Evolutionary conservation across 306 rosid species (phyloP).

Genomic region (Amphicarpaea edgeworthii): DNA sequence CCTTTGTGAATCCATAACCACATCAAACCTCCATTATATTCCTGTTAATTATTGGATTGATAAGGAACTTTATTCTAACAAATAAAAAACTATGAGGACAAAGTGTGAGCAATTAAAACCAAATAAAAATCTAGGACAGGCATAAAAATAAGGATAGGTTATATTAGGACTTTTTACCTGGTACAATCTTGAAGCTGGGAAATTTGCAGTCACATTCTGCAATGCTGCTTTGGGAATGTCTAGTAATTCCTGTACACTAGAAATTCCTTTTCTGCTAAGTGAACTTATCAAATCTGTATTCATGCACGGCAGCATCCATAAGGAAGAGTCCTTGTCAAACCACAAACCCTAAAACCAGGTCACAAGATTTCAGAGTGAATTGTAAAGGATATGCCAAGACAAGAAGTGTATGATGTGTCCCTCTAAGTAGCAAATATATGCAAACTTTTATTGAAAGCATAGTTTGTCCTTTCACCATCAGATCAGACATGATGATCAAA

Average conservation of each 20-base stretch:
- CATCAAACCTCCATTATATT: background rate
- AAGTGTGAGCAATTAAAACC: background rate
- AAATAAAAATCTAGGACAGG: constrained; percentile 9
- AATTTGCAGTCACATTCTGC: constrained; percentile 67
- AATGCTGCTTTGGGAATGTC: constrained; percentile 73
- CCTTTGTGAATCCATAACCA: background rate
- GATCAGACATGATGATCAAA: background rate
- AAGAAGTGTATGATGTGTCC: background rate
- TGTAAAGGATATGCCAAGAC: constrained; percentile 9
- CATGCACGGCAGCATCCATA: constrained; percentile 98
- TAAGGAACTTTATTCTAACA: background rate
- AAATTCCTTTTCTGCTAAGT: constrained; percentile 64
- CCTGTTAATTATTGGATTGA: background rate
- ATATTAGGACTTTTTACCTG: constrained; percentile 65
- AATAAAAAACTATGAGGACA: background rate
- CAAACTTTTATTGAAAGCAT: constrained; percentile 1
- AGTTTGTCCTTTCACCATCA: background rate
- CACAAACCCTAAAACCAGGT: constrained; percentile 79
- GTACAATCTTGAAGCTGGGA: constrained; percentile 75
- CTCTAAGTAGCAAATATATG: background rate
- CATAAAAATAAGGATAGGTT: constrained; percentile 31
- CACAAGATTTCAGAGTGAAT: constrained; percentile 40
- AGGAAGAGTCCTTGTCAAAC: constrained; percentile 78
- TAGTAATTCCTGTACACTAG: constrained; percentile 67
- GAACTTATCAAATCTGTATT: constrained; percentile 63